Conservation (phyloP, 2,329 filamentous ascomycete genomes). For the Basipetospora sp. region DNA sequence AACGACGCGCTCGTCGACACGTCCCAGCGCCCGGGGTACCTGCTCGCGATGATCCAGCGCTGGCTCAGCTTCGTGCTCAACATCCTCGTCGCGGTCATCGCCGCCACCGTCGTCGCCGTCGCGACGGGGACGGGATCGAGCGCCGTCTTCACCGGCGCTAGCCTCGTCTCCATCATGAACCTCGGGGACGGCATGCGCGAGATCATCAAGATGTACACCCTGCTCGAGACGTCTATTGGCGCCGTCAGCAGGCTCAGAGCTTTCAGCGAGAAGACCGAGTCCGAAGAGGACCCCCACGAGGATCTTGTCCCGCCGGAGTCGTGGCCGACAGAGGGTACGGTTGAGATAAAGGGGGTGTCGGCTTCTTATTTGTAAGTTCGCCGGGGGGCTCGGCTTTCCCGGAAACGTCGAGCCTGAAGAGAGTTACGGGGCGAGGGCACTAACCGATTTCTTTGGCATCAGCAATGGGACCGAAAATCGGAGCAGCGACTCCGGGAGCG, state of each 20-base stretch:
- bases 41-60: constrained; percentile 41
- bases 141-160: constrained; percentile 24
- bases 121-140: constrained; percentile 27
- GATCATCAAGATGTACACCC: constrained; percentile 20
- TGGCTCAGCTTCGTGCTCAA: constrained; percentile 40
- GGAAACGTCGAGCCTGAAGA: no score
- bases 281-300: constrained; percentile 13
- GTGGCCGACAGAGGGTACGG: constrained; percentile 19
- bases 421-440: no score
- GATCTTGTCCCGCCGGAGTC: constrained; percentile 8
- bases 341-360: constrained; percentile 18
- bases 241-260: constrained; percentile 15
- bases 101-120: constrained; percentile 30
- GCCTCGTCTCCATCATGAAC: constrained; percentile 22
- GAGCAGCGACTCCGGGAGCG: no score
- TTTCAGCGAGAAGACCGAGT: constrained; percentile 13
- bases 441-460: no score
- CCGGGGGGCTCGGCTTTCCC: no score
- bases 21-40: constrained; percentile 43
- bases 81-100: constrained; percentile 32
- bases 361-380: constrained; percentile 19
- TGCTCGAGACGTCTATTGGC: constrained; percentile 16
- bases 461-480: no score
- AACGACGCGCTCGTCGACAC: constrained; percentile 35
- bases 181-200: constrained; percentile 18